Evolutionary conservation across 768 basidiomycete genomes (phyloP).

Genomic region (Boletus patriciae): DNA sequence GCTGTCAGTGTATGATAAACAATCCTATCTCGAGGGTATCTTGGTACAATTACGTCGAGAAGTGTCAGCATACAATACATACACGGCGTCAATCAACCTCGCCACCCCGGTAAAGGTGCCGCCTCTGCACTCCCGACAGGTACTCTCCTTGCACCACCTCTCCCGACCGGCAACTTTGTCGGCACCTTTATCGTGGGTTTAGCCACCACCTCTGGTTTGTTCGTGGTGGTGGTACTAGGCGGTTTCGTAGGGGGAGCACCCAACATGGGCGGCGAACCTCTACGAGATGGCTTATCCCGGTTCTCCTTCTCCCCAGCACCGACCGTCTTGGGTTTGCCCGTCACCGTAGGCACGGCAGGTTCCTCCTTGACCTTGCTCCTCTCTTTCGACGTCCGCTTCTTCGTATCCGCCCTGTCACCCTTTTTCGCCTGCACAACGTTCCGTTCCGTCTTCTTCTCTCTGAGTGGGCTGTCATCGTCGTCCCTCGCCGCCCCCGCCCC

Average conservation of each 20-base stretch:
- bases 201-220: constrained; percentile 11
- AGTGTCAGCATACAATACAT: constrained; percentile 16
- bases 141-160: constrained; percentile 62
- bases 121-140: constrained; percentile 68
- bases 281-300: constrained; percentile 34
- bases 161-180: constrained; percentile 37
- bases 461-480: constrained; percentile 54
- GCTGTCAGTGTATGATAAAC: background rate
- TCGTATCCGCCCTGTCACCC: constrained; percentile 15
- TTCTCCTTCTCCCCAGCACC: constrained; percentile 38
- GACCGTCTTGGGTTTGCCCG: constrained; percentile 32
- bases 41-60: constrained; percentile 21
- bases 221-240: constrained; percentile 1
- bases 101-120: constrained; percentile 50
- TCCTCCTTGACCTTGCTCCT: constrained; percentile 41
- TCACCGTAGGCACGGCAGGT: constrained; percentile 5
- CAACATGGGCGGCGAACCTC: constrained; percentile 24
- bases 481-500: constrained; percentile 32
- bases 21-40: constrained; percentile 14
- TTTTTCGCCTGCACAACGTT: constrained; percentile 24
- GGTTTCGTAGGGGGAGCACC: constrained; percentile 22
- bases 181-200: constrained; percentile 16
- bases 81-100: constrained; percentile 35
- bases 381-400: constrained; percentile 37
- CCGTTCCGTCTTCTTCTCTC: constrained; percentile 47